phyloP scores from a whole-genome alignment of 2,329 filamentous ascomycete species.

The Phyllosticta citribraziliensis region DNA sequence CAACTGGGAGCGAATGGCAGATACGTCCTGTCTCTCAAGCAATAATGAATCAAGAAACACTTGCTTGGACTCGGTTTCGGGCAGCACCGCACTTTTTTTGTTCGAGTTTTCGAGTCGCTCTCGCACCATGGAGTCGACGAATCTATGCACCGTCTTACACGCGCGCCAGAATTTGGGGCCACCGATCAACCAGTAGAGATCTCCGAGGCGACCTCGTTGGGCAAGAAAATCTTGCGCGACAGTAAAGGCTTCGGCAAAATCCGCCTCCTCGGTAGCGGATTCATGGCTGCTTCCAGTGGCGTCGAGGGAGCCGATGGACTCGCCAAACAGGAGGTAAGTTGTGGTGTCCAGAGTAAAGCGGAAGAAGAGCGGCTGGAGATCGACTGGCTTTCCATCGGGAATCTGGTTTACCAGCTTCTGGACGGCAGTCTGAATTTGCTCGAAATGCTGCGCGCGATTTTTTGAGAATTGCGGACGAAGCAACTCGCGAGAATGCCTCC shows the following conservation, averaged over 20 bases:
- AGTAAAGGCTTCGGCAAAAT: constrained; percentile 24
- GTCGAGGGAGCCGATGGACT: constrained; percentile 23
- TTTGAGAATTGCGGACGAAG: background rate
- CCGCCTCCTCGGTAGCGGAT: background rate
- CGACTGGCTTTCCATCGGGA: constrained; percentile 24
- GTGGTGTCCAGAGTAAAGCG: constrained; percentile 56
- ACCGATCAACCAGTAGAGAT: constrained; percentile 36
- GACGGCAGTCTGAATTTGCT: constrained; percentile 12
- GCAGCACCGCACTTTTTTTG: background rate
- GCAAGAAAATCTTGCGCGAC: constrained; percentile 13
- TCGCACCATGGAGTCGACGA: constrained; percentile 28
- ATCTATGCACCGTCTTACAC: constrained; percentile 27
- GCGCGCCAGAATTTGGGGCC: constrained; percentile 19
- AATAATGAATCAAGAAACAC: constrained; percentile 42
- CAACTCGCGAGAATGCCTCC: constrained; percentile 2
- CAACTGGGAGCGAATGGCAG: constrained; percentile 39
- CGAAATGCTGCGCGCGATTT: background rate
- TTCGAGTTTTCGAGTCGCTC: background rate
- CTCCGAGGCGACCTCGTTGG: constrained; percentile 18
- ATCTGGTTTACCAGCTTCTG: constrained; percentile 9
- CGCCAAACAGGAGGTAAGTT: constrained; percentile 58
- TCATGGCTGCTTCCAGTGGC: background rate
- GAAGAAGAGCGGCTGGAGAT: constrained; percentile 55
- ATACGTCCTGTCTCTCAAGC: constrained; percentile 36
- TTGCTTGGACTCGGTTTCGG: constrained; percentile 21